Base-by-base conservation (phyloP, 495 filamentous ascomycete genomes). In the Opeltia flavorubescens region DNA sequence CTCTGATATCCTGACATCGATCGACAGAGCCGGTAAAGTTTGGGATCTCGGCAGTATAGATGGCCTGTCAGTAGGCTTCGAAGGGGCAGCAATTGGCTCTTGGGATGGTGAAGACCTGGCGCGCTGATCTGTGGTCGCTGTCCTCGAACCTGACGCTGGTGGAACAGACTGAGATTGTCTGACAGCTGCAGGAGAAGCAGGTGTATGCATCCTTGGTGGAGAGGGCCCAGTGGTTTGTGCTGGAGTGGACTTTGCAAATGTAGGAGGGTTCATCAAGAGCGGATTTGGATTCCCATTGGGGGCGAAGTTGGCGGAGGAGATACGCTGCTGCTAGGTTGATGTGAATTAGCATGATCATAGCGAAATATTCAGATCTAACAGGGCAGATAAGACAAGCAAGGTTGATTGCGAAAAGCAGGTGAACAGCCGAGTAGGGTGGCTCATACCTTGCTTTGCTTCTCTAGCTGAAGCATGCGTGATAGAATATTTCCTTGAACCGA, bases 361-460 rank as follows among this genome's bases (percentile, higher is more conserved):
- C 8, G 7, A 2, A 24, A 31, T 28, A 24, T 15, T 24, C 20
- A 15, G 26, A 7, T 24, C n/a, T 43, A 17, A 20, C 27, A 17
- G 13, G 8, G 21, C 9, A 8, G 11, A 17, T 23, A 35, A 35
- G 5, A n/a, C 29, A 40, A 17, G 25, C 17, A 20, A 27, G 8
- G 6, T 20, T 36, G 26, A 21, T 7, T 12, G 12, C 25, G 13
- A n/a, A 13, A 47, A 44, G 33, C 27, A 23, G 43, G 31, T 28
- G 38, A 27, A 44, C 17, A 24, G n/a, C 7, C 18, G 23, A n/a
- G 17, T 11, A 17, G 13, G 38, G 17, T 12, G 27, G 27, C 6
- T 43, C 53, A 46, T 43, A 58, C 55, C 39, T 46, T 55, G 48
- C 42, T 51, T 43, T 55, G 53, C 48, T 58, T 55, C 33, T 58